Evolutionary conservation across 2,329 filamentous ascomycete genomes (phyloP).

Genomic region (Neofusicoccum kwambonambiense): DNA sequence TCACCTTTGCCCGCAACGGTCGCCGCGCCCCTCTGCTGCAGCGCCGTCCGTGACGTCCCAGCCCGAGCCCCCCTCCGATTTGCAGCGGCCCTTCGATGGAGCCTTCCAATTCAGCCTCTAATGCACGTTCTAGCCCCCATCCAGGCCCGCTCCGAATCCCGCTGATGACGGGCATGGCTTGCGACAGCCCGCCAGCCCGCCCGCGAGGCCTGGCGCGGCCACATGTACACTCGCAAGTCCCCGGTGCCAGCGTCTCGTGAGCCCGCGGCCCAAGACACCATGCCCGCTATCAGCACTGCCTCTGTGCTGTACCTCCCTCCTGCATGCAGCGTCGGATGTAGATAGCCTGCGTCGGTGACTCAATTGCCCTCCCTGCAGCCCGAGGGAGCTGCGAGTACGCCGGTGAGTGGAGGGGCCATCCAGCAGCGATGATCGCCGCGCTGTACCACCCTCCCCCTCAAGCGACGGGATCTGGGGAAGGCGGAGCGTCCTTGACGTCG

Average conservation of each 20-base stretch:
- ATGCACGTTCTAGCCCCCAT: background rate
- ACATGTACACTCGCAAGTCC: background rate
- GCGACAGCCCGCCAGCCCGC: background rate
- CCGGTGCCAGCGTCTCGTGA: background rate
- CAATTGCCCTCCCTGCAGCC: background rate
- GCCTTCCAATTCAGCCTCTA: background rate
- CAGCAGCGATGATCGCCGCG: conserved; percentile 4
- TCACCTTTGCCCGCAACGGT: background rate
- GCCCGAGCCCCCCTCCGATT: background rate
- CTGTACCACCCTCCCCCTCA: background rate
- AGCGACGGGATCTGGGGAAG: background rate
- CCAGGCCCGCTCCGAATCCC: background rate
- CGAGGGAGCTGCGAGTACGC: background rate
- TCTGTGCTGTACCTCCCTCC: background rate
- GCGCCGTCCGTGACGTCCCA: background rate
- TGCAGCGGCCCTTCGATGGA: background rate
- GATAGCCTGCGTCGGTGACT: background rate
- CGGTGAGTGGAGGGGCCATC: background rate
- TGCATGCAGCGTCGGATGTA: background rate
- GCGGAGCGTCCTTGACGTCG: background rate
- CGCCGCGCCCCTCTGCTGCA: background rate
- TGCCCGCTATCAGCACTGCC: background rate
- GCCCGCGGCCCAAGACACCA: background rate
- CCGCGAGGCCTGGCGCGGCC: too few relatives aligned
- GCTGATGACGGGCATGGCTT: background rate